A percentile compares a stretch with the other conserved stretches of the same genome.
Evolutionary conservation across 2,329 filamentous ascomycete genomes (phyloP).

Genomic region (Ophiostoma sp.): DNA sequence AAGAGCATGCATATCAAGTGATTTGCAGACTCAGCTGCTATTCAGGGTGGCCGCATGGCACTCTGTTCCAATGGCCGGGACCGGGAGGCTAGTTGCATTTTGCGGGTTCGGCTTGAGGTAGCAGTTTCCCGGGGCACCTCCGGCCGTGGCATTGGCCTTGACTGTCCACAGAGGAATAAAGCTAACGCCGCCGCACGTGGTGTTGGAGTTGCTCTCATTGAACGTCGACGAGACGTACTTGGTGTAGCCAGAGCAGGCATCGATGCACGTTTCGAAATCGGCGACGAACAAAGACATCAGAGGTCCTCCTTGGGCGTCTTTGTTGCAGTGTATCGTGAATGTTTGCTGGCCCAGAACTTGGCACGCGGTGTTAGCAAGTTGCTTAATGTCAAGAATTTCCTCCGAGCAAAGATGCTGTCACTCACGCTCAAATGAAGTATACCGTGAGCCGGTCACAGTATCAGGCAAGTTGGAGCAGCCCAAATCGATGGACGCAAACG

Average conservation of each 20-base stretch:
- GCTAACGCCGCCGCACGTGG: conserved; percentile 38
- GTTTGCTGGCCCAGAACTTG: conserved; percentile 36
- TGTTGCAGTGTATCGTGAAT: conserved; percentile 43
- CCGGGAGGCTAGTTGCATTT: conserved; percentile 30
- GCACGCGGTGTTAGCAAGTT: neutral
- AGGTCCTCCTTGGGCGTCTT: conserved; percentile 36
- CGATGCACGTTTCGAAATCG: conserved; percentile 43
- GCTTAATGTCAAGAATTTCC: neutral
- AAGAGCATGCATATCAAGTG: neutral
- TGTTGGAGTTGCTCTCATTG: conserved; percentile 29
- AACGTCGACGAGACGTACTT: conserved; percentile 28
- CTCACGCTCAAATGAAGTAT: conserved; percentile 38
- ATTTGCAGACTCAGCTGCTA: neutral
- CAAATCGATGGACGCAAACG: conserved; percentile 35
- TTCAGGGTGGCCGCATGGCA: conserved; percentile 33
- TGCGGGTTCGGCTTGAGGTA: conserved; percentile 41
- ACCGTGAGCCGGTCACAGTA: conserved; percentile 36
- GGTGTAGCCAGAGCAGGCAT: conserved; percentile 42
- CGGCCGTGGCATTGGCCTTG: conserved; percentile 32
- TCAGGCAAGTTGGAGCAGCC: conserved; percentile 37
- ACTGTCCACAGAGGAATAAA: conserved; percentile 42
- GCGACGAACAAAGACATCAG: conserved; percentile 40
- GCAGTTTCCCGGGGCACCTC: conserved; percentile 41
- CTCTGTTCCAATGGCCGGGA: conserved; percentile 34
- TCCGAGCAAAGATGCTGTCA: neutral